A percentile compares a stretch with the other conserved stretches of the same genome.
Conservation (phyloP, 495 filamentous ascomycete species). For the Xylaria curta region DNA sequence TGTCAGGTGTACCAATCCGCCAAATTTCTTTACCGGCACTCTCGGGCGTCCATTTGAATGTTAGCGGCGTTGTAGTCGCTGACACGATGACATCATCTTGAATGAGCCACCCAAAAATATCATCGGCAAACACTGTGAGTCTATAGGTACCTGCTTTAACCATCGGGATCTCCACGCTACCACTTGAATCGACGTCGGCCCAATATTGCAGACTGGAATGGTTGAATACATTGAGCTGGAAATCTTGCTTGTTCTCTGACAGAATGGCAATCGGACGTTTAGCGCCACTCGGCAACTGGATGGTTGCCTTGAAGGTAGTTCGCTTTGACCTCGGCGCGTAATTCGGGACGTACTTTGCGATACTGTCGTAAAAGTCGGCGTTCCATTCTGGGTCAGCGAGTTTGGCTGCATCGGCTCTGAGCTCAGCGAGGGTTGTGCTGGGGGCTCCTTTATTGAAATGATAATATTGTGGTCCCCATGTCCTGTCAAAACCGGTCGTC, state of each 20-base stretch:
- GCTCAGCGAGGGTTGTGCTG: slow-evolving; percentile 46
- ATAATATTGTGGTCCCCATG: slow-evolving; percentile 64
- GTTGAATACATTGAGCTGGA: slow-evolving; percentile 63
- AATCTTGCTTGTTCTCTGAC: slow-evolving; percentile 57
- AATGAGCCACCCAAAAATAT: slow-evolving; percentile 60
- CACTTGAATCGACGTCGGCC: slow-evolving; percentile 56
- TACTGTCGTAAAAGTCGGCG: slow-evolving; percentile 61
- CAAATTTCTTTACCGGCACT: slow-evolving; percentile 59
- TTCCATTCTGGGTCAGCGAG: slow-evolving; percentile 59
- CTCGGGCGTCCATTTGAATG: slow-evolving; percentile 52
- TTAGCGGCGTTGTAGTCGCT: slow-evolving; percentile 36
- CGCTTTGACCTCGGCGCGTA: slow-evolving; percentile 55
- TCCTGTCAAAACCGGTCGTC: slow-evolving; percentile 63
- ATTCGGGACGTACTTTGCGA: slow-evolving; percentile 59
- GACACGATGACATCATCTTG: slow-evolving; percentile 33
- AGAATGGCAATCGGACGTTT: slow-evolving; percentile 57
- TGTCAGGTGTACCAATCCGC: slow-evolving; percentile 62
- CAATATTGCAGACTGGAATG: slow-evolving; percentile 62
- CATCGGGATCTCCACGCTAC: slow-evolving; percentile 53
- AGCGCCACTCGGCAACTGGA: slow-evolving; percentile 55
- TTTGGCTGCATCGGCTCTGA: slow-evolving; percentile 55
- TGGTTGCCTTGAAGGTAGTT: slow-evolving; percentile 48
- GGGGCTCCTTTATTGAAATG: slow-evolving; percentile 58
- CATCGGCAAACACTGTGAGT: slow-evolving; percentile 63
- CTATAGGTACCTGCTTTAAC: slow-evolving; percentile 59